Evolutionary conservation across 2,329 filamentous ascomycete species (phyloP), one percentile per base, ranked within the genome.

Genomic region (Dactylonectria macrodidyma): DNA sequence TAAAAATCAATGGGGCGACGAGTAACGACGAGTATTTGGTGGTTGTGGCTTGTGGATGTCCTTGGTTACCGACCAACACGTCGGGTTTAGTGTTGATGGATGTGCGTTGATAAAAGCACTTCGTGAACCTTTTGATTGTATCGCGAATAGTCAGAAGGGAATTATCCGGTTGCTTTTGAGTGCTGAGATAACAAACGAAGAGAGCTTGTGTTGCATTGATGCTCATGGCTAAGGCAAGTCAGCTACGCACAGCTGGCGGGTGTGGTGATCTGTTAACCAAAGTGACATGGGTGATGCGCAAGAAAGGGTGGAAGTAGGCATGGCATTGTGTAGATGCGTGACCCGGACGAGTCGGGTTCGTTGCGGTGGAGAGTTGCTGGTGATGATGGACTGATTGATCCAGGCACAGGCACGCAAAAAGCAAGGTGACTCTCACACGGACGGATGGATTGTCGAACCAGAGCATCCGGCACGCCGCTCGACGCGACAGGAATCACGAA

Each of bases 361-460:
- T 44, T 46, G 26, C 12, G 44, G 52, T 57, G 46, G 34, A 36
- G 46, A 50, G 52, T 34, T 34, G 52, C 34, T 44, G 44, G 52
- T 12, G 26, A 47, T 12, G 46, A 59, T 54, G 26, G 33, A 47
- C 61, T 63, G 44, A 44, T 51, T 54, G 36, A 41, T 34, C n/a
- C 34, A 52, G 58, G 34, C 47, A 60, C 58, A 58, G 41, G 11
- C 41, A 58, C 55, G 47, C 38, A 44, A 59, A 51, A 46, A 38
- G 46, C 54, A 64, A 33, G 61, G 47, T 48, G 46, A 46, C 24
- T 41, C 52, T 34, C 33, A 26, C 5, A 30, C 16, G 36, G 33
- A 63, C n/a, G 8, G 16, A 44, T n/a, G 47, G 51, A 24, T 51
- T 44, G 50, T 34, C 54, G 22, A 9, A 46, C 19, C 19, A 44